Conservation (phyloP, 179 eudicot genomes). For the Gypsophila paniculata region DNA sequence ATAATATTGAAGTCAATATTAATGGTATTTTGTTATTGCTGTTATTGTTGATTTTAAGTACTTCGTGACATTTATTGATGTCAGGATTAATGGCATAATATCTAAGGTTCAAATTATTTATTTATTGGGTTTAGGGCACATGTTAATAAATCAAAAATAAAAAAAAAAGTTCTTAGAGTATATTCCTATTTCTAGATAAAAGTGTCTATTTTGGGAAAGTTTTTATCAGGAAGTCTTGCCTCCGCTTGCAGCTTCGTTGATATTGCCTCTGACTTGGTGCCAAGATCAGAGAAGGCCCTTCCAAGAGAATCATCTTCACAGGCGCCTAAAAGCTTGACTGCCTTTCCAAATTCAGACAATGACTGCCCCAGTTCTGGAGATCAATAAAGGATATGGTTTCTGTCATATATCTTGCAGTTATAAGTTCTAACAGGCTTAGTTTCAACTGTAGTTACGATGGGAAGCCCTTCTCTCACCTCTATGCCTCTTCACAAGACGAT, state of each 20-base stretch:
- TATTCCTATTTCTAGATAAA: not conserved
- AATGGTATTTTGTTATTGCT: not conserved
- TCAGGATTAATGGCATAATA: not conserved
- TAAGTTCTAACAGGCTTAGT: conserved; percentile 18
- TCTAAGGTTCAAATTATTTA: not conserved
- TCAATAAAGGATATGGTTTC: conserved; percentile 3
- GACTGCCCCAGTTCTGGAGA: conserved; percentile 77
- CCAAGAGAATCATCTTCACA: conserved; percentile 88
- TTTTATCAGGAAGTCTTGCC: conserved; percentile 34
- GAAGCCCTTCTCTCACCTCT: conserved; percentile 47
- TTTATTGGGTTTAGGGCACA: too few relatives aligned
- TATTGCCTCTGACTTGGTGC: conserved; percentile 76
- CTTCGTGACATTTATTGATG: not conserved
- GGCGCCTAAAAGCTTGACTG: conserved; percentile 79
- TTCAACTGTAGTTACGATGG: not conserved
- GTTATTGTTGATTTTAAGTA: not conserved
- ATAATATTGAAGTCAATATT: not conserved
- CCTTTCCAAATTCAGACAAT: conserved; percentile 87
- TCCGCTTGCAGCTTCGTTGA: conserved; percentile 79
- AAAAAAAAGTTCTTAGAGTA: too few relatives aligned
- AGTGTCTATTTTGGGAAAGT: not conserved
- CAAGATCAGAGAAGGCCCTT: conserved; percentile 88
- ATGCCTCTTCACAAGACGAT: conserved; percentile 91
- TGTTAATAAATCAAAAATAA: too few relatives aligned
- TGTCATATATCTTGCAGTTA: conserved; percentile 16